Evolutionary conservation across 2,329 filamentous ascomycete genomes (phyloP), one percentile per base, ranked within the genome.

Genomic region (Arthrobotrys entomopaga): DNA sequence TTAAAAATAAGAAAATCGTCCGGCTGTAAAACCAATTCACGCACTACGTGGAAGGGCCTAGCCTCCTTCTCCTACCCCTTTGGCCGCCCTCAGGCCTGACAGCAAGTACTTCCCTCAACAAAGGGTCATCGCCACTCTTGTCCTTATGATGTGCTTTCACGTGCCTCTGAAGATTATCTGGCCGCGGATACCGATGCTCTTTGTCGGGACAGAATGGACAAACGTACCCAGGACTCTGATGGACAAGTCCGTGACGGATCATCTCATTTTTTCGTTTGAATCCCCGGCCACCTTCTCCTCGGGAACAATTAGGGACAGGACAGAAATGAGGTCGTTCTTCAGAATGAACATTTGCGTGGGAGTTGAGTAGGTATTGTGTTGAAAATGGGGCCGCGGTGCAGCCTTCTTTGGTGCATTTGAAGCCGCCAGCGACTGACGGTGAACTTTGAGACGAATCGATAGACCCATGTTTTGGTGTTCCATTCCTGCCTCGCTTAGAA

Each of bases 191-290:
- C 80, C 91, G 93, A 81, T 97, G 94, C 80, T 97, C 93, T 77
- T 93, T 87, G 79, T 97, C 93, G 0, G 92, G 91, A 81, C 95
- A 99, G 80, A 97, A 98, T 0, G 95, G 95, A 81, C 95, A 99
- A 29, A 97, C 89, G 79, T 98, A 99, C 73, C 94, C 94, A 0
- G 95, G 95, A 6, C 92, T 96, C 77, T 93, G 90, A 80, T 99
- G 95, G 2, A 98, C 95, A 2, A 98, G 86, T 0, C 94, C 93
- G 79, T 90, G 88, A 26, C 88, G 82, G 53, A 90, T 90, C 88
- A 90, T 90, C 80, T 90, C 89, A 77, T 90, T 90, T 80, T 90
- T 90, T 67, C 89, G 84, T 80, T 90, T 90, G 80, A 91, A 91
- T 0, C 89, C 89, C 77, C 88, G 89, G 2, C 88, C 88, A 1